Conservation (phyloP, 331 rosid genomes). For the Arachis monticola region DNA sequence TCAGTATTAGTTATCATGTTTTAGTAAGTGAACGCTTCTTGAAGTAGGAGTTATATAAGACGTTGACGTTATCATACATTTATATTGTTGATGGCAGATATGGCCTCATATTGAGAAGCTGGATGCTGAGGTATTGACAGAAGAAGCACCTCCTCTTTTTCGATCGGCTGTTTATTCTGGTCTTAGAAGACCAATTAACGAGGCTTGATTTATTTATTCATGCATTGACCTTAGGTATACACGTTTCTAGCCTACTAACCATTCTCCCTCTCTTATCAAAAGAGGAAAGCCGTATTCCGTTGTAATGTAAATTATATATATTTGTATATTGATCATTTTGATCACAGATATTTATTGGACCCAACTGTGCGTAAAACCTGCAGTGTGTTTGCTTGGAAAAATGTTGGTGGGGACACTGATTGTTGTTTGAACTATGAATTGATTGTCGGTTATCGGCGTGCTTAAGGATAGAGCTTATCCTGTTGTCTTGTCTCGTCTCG, state of each 20-base stretch:
- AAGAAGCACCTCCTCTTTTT: constrained; percentile 69
- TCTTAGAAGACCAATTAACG: constrained; percentile 59
- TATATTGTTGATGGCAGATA: constrained; percentile 57
- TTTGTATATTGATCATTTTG: constrained; percentile 29
- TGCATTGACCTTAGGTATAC: constrained; percentile 2
- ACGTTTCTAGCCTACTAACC: constrained; percentile 34
- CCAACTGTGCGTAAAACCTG: constrained; percentile 1
- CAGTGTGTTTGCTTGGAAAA: background rate
- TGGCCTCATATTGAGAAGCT: constrained; percentile 89
- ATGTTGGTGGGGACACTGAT: background rate
- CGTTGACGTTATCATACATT: constrained; percentile 13
- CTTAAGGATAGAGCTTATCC: background rate
- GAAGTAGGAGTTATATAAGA: background rate
- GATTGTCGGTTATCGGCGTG: background rate
- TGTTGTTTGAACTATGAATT: background rate
- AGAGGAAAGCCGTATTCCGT: constrained; percentile 33
- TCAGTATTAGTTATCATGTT: no score
- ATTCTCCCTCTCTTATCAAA: constrained; percentile 17
- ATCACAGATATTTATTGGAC: constrained; percentile 16
- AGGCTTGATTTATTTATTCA: constrained; percentile 43
- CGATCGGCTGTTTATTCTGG: constrained; percentile 72
- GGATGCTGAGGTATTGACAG: constrained; percentile 75
- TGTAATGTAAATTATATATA: constrained; percentile 41
- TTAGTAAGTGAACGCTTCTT: background rate
- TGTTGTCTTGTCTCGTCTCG: background rate